Percentiles rank a stretch among this genome's conserved stretches.
Evolutionary conservation across 1,284 basidiomycete genomes (phyloP).

Genomic region (Leccinum huronense): DNA sequence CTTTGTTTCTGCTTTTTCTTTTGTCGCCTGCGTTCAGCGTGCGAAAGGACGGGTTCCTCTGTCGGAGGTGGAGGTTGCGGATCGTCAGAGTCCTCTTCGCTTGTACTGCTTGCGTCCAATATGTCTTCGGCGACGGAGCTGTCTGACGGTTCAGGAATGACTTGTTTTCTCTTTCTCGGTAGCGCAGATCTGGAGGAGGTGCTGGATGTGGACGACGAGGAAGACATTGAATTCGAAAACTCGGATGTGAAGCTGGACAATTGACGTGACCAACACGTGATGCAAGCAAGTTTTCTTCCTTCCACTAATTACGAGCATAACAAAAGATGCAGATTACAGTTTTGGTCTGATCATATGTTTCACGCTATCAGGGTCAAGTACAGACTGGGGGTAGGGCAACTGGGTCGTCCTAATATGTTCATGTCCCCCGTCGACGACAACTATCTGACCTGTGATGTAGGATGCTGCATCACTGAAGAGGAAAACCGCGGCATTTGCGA

Average conservation of each 20-base stretch:
- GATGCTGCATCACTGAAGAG: constrained; percentile 87
- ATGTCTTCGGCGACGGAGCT: constrained; percentile 4
- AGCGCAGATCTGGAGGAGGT: constrained; percentile 13
- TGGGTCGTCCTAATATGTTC: constrained; percentile 52
- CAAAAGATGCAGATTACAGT: constrained; percentile 29
- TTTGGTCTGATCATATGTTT: constrained; percentile 42
- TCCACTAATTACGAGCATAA: neutral
- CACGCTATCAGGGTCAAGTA: constrained; percentile 57
- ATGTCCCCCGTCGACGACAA: constrained; percentile 68
- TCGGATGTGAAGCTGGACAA: neutral
- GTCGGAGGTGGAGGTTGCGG: constrained; percentile 11
- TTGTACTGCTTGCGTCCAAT: constrained; percentile 10
- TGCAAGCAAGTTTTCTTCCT: neutral
- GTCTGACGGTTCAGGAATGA: constrained; percentile 14
- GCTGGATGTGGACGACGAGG: constrained; percentile 18
- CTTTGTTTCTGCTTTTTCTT: constrained; percentile 48
- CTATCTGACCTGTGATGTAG: constrained; percentile 75
- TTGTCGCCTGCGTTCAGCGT: constrained; percentile 65
- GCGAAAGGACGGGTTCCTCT: constrained; percentile 54
- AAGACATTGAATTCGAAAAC: constrained; percentile 13
- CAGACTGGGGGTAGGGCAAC: constrained; percentile 65
- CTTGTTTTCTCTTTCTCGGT: constrained; percentile 25
- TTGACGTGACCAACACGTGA: constrained; percentile 13
- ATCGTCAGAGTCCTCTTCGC: constrained; percentile 14
- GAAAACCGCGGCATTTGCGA: constrained; percentile 82